A percentile compares a stretch with the other conserved stretches of the same genome.
Evolutionary conservation across 2,329 filamentous ascomycete genomes (phyloP).

Genomic region (Coniochaeta prunicola): DNA sequence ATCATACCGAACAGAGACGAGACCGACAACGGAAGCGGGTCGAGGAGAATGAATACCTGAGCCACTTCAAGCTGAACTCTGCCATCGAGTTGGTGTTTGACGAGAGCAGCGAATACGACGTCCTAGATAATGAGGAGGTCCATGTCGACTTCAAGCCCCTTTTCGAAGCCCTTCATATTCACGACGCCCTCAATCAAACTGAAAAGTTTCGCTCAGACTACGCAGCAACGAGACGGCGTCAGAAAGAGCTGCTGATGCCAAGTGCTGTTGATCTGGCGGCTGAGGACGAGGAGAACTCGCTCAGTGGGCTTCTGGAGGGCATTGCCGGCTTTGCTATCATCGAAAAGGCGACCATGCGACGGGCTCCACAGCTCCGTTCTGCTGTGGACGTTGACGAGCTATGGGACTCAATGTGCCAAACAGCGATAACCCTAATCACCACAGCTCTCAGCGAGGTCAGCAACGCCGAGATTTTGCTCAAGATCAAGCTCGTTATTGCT

Average conservation of each 20-base stretch:
- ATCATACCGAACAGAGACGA: conserved; percentile 84
- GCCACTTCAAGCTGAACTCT: conserved; percentile 87
- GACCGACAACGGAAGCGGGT: conserved; percentile 76
- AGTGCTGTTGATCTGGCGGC: conserved; percentile 67
- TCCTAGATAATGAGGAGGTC: conserved; percentile 90
- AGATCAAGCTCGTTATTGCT: conserved; percentile 87
- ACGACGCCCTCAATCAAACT: conserved; percentile 85
- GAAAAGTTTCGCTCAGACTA: conserved; percentile 91
- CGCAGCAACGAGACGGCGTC: conserved; percentile 78
- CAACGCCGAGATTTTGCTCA: conserved; percentile 84
- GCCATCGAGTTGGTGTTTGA: conserved; percentile 93
- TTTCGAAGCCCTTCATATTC: conserved; percentile 93
- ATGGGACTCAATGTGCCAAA: conserved; percentile 96
- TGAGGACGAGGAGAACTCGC: conserved; percentile 76
- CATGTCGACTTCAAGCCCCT: conserved; percentile 92
- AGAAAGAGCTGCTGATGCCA: conserved; percentile 86
- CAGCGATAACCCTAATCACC: conserved; percentile 73
- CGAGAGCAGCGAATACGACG: conserved; percentile 90
- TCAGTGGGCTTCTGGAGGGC: conserved; percentile 88
- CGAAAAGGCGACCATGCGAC: conserved; percentile 86
- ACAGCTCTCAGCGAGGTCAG: conserved; percentile 72
- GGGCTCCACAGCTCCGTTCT: conserved; percentile 74
- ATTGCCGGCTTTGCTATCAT: conserved; percentile 96
- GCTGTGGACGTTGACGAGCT: conserved; percentile 91
- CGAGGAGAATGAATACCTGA: conserved; percentile 66